Percentiles rank a stretch among this genome's conserved stretches.
Evolutionary conservation across 2,329 filamentous ascomycete genomes (phyloP).

Genomic region (Botryotinia convoluta): DNA sequence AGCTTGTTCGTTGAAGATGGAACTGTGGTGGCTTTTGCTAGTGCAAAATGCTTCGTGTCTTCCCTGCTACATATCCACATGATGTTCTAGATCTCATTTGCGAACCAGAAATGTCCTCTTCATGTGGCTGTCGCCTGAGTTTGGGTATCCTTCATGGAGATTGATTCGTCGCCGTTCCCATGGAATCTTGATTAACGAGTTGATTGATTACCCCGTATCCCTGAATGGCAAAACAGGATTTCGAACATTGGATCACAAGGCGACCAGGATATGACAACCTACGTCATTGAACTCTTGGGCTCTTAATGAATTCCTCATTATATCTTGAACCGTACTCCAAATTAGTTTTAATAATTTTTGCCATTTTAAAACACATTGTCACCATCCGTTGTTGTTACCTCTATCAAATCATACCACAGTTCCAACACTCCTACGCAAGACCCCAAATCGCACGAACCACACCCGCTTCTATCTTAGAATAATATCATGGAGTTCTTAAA

Average conservation of each 20-base stretch:
- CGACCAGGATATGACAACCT: background rate
- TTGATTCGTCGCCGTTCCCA: constrained; percentile 4
- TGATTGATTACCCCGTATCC: background rate
- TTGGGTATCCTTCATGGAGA: background rate
- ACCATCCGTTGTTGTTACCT: background rate
- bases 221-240: constrained; percentile 16
- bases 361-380: background rate
- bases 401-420: background rate
- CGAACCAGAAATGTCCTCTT: background rate
- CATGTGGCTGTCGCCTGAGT: too few species aligned
- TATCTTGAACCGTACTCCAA: background rate
- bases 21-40: background rate
- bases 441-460: background rate
- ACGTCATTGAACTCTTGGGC: background rate
- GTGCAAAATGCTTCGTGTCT: background rate
- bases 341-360: background rate
- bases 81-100: background rate
- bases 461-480: too few species aligned
- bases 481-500: constrained; percentile 9
- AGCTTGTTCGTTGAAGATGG: background rate
- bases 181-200: background rate
- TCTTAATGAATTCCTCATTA: background rate
- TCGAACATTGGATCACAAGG: background rate
- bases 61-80: background rate
- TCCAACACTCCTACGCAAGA: background rate